Percentiles rank a stretch among this genome's conserved stretches.
These are phyloP conservation scores for Inonotus hispidus DNA, from an alignment of 1,284 basidiomycete genomes.

Conservation along the genomic window DNA sequence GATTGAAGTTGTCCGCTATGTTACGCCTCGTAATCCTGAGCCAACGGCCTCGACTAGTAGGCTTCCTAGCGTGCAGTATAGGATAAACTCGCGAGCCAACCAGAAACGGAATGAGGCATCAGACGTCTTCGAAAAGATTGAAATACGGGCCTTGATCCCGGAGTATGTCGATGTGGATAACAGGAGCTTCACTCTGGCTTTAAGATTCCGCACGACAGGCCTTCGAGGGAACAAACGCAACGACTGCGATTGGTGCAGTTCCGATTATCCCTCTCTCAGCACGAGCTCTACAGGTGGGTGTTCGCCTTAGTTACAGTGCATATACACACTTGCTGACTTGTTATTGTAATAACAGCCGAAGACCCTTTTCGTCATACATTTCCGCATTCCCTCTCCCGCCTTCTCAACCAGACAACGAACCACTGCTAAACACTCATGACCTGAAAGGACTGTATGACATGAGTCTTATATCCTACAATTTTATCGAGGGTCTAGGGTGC, in stretches of 20 bases:
- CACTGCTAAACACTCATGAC: constrained; percentile 49
- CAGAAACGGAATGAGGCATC: neutral
- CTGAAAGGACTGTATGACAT: constrained; percentile 48
- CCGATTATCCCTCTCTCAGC: constrained; percentile 50
- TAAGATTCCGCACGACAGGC: constrained; percentile 55
- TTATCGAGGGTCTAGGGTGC: constrained; percentile 28
- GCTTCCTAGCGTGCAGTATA: constrained; percentile 33
- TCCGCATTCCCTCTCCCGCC: constrained; percentile 50
- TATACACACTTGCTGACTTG: neutral
- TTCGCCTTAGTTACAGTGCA: neutral
- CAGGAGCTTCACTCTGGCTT: constrained; percentile 42
- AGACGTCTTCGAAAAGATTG: constrained; percentile 53
- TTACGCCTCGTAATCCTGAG: constrained; percentile 30
- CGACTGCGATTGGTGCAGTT: constrained; percentile 52
- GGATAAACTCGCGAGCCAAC: constrained; percentile 33
- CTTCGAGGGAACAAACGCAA: constrained; percentile 42
- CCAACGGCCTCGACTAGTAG: constrained; percentile 13
- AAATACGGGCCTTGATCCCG: constrained; percentile 57
- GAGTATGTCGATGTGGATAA: constrained; percentile 44
- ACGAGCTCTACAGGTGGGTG: constrained; percentile 59
- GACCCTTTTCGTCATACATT: constrained; percentile 35
- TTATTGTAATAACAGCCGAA: constrained; percentile 34
- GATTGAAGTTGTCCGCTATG: constrained; percentile 43
- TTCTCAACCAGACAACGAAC: constrained; percentile 56
- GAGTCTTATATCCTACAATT: constrained; percentile 34